Percentiles rank a stretch among this genome's conserved stretches.
Conservation (phyloP, 805 yeast genomes). For the Wickerhamia fluorescens region DNA sequence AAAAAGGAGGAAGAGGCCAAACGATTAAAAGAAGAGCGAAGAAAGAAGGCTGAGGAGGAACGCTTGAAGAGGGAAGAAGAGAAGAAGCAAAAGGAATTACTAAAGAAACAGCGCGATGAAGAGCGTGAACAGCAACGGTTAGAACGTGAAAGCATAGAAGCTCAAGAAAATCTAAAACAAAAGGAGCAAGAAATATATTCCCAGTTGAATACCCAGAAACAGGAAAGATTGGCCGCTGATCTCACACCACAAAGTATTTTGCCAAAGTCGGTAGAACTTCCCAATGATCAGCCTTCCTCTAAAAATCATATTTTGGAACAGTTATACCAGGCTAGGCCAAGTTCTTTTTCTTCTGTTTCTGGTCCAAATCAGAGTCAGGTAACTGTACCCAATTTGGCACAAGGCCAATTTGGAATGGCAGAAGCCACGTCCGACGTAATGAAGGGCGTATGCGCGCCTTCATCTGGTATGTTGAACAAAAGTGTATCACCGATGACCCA, state of each 20-base stretch:
- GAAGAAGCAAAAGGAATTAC: conserved; percentile 12
- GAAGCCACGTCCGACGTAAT: too few relatives aligned
- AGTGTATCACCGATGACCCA: conserved; percentile 6
- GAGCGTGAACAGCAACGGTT: conserved; percentile 7
- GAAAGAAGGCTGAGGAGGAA: conserved; percentile 18
- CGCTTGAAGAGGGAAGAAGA: conserved; percentile 18
- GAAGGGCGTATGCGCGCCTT: too few relatives aligned
- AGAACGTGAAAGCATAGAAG: conserved; percentile 6
- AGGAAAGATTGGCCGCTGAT: background rate
- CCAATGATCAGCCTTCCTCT: conserved; percentile 7
- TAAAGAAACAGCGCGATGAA: conserved; percentile 7
- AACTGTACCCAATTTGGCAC: too few relatives aligned
- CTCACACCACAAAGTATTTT: background rate
- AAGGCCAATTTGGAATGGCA: too few relatives aligned
- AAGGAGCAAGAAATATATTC: conserved; percentile 7
- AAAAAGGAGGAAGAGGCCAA: conserved; percentile 23
- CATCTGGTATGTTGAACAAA: conserved; percentile 1
- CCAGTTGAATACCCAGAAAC: conserved; percentile 1
- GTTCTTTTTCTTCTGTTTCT: conserved; percentile 6
- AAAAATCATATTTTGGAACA: conserved; percentile 27
- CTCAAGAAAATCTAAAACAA: conserved; percentile 9
- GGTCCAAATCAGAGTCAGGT: too few relatives aligned
- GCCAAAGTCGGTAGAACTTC: too few relatives aligned
- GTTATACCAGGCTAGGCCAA: conserved; percentile 28
- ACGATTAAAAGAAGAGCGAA: conserved; percentile 18